Conservation (phyloP, 2,329 filamentous ascomycete species). For the Apiospora hydei region DNA sequence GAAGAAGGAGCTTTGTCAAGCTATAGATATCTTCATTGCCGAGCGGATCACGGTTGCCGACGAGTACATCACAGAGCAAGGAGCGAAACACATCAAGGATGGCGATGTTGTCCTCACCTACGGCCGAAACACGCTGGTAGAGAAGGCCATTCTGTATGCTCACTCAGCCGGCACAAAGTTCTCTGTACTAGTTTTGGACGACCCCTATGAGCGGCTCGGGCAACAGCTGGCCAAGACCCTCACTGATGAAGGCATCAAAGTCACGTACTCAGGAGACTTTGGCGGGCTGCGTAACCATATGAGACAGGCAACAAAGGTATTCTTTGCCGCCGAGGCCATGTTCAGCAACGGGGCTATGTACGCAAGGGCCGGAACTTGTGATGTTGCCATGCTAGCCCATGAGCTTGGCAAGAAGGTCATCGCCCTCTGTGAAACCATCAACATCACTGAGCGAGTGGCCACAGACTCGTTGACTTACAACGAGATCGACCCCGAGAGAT, state of each 20-base stretch:
- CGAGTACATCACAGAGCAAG: conserved; percentile 81
- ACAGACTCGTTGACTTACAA: conserved; percentile 94
- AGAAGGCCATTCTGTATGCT: conserved; percentile 80
- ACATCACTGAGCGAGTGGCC: conserved; percentile 86
- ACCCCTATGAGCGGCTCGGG: conserved; percentile 61
- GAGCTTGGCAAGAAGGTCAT: conserved; percentile 81
- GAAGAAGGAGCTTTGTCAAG: conserved; percentile 78
- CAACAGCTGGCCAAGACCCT: conserved; percentile 73
- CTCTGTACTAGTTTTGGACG: conserved; percentile 84
- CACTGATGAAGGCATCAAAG: conserved; percentile 70
- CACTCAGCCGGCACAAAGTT: conserved; percentile 76
- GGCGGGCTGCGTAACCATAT: conserved; percentile 80
- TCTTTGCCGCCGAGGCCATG: conserved; percentile 92
- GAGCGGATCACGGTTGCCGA: conserved; percentile 90
- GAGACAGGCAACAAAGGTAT: conserved; percentile 70
- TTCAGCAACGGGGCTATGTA: conserved; percentile 94
- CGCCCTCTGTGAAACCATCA: conserved; percentile 92
- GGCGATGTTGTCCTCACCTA: conserved; percentile 88
- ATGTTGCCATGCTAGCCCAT: conserved; percentile 84
- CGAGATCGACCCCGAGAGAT: conserved; percentile 83
- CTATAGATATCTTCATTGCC: conserved; percentile 88
- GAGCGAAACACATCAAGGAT: conserved; percentile 76
- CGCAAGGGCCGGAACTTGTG: conserved; percentile 84
- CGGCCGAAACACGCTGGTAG: conserved; percentile 84
- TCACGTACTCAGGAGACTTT: conserved; percentile 80